A percentile compares a stretch with the other conserved stretches of the same genome.
Evolutionary conservation across 257 asterid genomes (phyloP).

Genomic region (Solanum infundibuliforme): DNA sequence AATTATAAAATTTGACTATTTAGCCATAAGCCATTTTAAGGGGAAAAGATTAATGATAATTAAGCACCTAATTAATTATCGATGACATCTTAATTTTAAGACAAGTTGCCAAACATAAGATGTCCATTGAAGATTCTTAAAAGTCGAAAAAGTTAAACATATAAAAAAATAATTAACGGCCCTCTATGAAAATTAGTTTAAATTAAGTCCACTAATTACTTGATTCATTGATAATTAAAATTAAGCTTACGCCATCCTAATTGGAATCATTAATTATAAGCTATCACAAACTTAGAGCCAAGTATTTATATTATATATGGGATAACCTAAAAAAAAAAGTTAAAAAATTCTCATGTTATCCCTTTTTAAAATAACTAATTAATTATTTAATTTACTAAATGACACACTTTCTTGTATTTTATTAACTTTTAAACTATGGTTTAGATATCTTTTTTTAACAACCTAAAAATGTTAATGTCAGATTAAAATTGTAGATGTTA

Average conservation of each 20-base stretch:
- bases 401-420: not conserved
- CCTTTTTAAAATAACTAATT: not conserved
- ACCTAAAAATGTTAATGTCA: not conserved
- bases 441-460: not conserved
- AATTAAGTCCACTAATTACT: not conserved
- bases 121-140: conserved; percentile 2
- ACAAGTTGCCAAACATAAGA: not conserved
- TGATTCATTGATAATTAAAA: not conserved
- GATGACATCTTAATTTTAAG: not conserved
- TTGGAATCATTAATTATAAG: not conserved
- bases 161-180: conserved; percentile 9
- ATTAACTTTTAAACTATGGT: not conserved
- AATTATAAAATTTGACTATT: not conserved
- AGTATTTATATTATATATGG: not conserved
- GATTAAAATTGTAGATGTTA: not conserved
- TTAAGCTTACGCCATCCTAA: not conserved
- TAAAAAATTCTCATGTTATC: not conserved
- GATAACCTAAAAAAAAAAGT: not conserved
- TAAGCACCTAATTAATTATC: not conserved
- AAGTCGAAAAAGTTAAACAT: not conserved
- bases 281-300: not conserved
- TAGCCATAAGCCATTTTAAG: not conserved
- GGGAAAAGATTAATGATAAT: not conserved
- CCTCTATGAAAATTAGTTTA: not conserved
- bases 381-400: not conserved